A percentile compares a stretch with the other conserved stretches of the same genome.
Evolutionary conservation across 2,329 filamentous ascomycete genomes (phyloP).

Genomic region (Elsinoe australis): DNA sequence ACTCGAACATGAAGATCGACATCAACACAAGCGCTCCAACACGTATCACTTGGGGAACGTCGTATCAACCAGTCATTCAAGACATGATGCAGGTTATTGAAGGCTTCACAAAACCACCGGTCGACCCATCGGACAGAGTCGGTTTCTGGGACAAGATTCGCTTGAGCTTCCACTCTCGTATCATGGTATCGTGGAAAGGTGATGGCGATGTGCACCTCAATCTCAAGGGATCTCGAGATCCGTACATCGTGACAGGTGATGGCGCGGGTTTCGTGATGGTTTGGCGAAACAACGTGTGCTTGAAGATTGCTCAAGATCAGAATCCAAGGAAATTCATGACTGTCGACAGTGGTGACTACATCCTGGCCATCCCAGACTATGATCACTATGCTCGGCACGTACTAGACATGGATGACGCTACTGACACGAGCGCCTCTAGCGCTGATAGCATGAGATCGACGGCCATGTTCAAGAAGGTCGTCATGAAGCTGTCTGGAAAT

Average conservation of each 20-base stretch:
- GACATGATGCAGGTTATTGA: slow-evolving; percentile 99
- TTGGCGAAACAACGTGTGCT: slow-evolving; percentile 89
- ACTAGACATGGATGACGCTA: slow-evolving; percentile 33
- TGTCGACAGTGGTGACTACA: slow-evolving; percentile 89
- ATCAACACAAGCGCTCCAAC: slow-evolving; percentile 91
- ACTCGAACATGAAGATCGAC: slow-evolving; percentile 83
- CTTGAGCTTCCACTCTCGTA: slow-evolving; percentile 83
- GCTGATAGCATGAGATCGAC: slow-evolving; percentile 61
- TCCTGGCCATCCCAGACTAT: slow-evolving; percentile 89
- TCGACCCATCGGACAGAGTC: slow-evolving; percentile 86
- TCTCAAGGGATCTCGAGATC: slow-evolving; percentile 81
- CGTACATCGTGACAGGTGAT: slow-evolving; percentile 84
- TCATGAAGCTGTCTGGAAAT: slow-evolving; percentile 97
- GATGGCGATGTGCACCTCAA: slow-evolving; percentile 92
- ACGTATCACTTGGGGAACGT: slow-evolving; percentile 92
- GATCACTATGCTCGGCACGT: slow-evolving; percentile 74
- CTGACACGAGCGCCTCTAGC: slow-evolving; percentile 45
- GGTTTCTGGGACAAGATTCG: slow-evolving; percentile 99
- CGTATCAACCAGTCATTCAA: slow-evolving; percentile 94
- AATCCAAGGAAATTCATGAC: slow-evolving; percentile 92
- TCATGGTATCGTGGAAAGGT: slow-evolving; percentile 84
- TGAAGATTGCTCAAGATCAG: slow-evolving; percentile 74
- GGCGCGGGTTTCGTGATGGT: slow-evolving; percentile 97
- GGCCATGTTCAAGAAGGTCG: slow-evolving; percentile 92
- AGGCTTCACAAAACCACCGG: slow-evolving; percentile 89